Conservation (phyloP, 495 filamentous ascomycete species). For the Chaetomidium leptoderma region DNA sequence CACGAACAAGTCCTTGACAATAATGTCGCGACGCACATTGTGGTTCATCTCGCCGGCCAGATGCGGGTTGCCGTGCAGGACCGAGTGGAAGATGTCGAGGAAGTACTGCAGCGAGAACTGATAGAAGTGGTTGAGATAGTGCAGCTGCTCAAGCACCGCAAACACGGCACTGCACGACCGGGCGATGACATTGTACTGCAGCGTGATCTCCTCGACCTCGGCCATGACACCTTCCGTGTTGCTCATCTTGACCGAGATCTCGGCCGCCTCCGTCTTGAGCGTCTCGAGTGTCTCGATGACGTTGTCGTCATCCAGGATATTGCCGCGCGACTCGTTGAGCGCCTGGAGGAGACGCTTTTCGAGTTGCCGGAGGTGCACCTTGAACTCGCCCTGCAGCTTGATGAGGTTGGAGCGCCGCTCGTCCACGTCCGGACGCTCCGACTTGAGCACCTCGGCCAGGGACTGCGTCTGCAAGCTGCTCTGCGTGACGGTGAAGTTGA, state of each 20-base stretch:
- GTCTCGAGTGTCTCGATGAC: slow-evolving; percentile 98
- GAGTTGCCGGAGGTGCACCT: slow-evolving; percentile 89
- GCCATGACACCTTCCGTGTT: slow-evolving; percentile 97
- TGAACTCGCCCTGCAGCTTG: slow-evolving; percentile 98
- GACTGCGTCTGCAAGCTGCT: slow-evolving; percentile 98
- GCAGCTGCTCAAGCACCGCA: slow-evolving; percentile 91
- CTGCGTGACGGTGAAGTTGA: slow-evolving; percentile 99
- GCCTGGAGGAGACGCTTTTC: slow-evolving; percentile 92
- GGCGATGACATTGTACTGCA: slow-evolving; percentile 88
- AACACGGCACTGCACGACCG: slow-evolving; percentile 94
- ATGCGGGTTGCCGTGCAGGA: slow-evolving; percentile 75
- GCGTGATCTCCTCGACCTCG: slow-evolving; percentile 91
- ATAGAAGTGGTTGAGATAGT: slow-evolving; percentile 98
- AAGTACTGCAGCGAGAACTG: slow-evolving; percentile 99
- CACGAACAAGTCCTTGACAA: slow-evolving; percentile 82
- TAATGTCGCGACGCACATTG: slow-evolving; percentile 73
- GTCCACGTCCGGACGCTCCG: slow-evolving; percentile 96
- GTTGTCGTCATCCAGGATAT: slow-evolving; percentile 96
- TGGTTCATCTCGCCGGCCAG: slow-evolving; percentile 70
- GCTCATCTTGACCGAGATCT: slow-evolving; percentile 91
- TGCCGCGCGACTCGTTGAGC: slow-evolving; percentile 93
- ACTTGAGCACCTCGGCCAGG: slow-evolving; percentile 92
- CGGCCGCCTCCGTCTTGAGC: slow-evolving; percentile 92
- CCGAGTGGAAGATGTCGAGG: slow-evolving; percentile 91
- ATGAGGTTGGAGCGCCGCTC: slow-evolving; percentile 92